phyloP scores from a whole-genome alignment of 768 basidiomycete genomes.

The Lactarius tabidus region DNA sequence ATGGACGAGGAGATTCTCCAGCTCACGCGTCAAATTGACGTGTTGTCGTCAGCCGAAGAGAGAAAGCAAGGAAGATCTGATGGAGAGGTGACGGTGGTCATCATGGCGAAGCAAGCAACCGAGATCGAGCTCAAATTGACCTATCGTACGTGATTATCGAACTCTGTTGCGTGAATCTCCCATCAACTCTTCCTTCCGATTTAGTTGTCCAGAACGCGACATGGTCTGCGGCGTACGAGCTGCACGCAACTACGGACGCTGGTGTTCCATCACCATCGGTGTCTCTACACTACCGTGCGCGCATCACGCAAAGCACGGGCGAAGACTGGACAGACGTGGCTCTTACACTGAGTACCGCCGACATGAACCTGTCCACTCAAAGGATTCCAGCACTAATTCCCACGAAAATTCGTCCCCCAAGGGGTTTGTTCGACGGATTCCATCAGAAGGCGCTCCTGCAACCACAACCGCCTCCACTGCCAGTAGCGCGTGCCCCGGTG shows the following conservation, averaged over 20 bases:
- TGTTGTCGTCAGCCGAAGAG: conserved; percentile 33
- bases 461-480: too few relatives aligned
- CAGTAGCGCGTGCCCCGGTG: too few relatives aligned
- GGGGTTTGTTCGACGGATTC: not conserved
- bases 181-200: not conserved
- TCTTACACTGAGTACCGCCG: conserved; percentile 51
- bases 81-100: conserved; percentile 40
- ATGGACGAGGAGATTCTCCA: conserved; percentile 36
- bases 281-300: conserved; percentile 51
- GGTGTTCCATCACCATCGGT: conserved; percentile 44
- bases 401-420: conserved; percentile 15
- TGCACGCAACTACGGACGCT: conserved; percentile 44
- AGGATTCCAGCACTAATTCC: conserved; percentile 29
- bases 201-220: conserved; percentile 48
- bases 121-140: conserved; percentile 45
- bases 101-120: conserved; percentile 38
- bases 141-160: conserved; percentile 42
- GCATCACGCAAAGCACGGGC: conserved; percentile 51
- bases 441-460: too few relatives aligned
- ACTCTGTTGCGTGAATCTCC: not conserved
- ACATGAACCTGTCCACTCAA: conserved; percentile 38
- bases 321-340: conserved; percentile 54
- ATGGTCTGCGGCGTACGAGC: conserved; percentile 57
- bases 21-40: conserved; percentile 39
- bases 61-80: conserved; percentile 32